Percentiles rank a stretch among this genome's conserved stretches.
These are phyloP conservation scores for Kalmusia sp. DNA, from an alignment of 2,329 filamentous ascomycete species.

Conservation along the genomic window DNA sequence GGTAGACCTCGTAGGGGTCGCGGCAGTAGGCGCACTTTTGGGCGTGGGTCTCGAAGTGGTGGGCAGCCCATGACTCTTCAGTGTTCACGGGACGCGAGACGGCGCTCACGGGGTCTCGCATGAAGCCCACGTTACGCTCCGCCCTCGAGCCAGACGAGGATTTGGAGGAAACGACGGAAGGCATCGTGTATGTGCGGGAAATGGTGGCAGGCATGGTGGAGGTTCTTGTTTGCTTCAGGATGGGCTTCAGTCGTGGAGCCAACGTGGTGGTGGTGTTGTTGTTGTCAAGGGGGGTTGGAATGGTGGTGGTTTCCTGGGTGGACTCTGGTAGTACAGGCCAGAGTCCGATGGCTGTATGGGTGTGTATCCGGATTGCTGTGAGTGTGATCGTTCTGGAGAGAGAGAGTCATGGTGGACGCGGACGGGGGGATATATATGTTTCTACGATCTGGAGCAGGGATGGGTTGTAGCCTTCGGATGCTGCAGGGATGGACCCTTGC, in stretches of 20 bases:
- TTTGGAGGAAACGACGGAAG: slow-evolving; percentile 41
- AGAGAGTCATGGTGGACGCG: slow-evolving; percentile 30
- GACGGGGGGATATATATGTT: slow-evolving; percentile 36
- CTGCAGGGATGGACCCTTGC: slow-evolving; percentile 36
- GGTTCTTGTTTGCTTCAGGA: slow-evolving; percentile 38
- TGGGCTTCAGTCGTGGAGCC: slow-evolving; percentile 38
- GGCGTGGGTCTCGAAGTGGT: slow-evolving; percentile 58
- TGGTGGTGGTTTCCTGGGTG: slow-evolving; percentile 29
- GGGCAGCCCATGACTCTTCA: slow-evolving; percentile 54
- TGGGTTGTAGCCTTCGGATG: slow-evolving; percentile 26
- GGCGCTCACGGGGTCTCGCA: slow-evolving; percentile 45
- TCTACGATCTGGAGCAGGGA: slow-evolving; percentile 29
- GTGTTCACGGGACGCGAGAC: slow-evolving; percentile 51
- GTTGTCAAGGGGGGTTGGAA: slow-evolving; percentile 28
- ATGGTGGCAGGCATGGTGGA: slow-evolving; percentile 42
- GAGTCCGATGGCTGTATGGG: slow-evolving; percentile 16
- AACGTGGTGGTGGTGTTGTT: slow-evolving; percentile 36
- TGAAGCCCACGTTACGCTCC: slow-evolving; percentile 45
- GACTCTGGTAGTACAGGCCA: slow-evolving; percentile 20
- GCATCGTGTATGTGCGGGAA: slow-evolving; percentile 37
- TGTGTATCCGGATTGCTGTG: slow-evolving; percentile 11
- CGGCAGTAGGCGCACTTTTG: slow-evolving; percentile 53
- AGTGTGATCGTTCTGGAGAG: slow-evolving; percentile 18
- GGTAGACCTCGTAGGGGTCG: slow-evolving; percentile 53
- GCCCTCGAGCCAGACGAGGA: slow-evolving; percentile 35